Evolutionary conservation across 495 filamentous ascomycete species (phyloP), one percentile per base, ranked within the genome.

Genomic region (Monascus purpureus): DNA sequence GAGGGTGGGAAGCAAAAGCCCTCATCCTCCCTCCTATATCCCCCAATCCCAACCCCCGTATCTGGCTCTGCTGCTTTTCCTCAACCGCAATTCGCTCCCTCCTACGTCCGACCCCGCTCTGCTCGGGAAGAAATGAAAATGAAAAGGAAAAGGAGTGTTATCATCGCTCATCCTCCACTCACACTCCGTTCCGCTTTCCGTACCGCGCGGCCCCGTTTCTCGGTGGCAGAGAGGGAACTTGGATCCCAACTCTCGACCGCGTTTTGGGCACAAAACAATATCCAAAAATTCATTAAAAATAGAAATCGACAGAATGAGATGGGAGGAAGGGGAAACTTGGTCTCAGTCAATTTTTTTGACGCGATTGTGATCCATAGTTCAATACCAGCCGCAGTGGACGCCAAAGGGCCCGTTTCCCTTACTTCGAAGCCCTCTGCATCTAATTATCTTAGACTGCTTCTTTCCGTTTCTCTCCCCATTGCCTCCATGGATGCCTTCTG

Each of bases 61-160:
- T 54, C 52, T 49, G 46, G 47, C 52, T 56, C 46, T 46, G 46
- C 39, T 36, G 47, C 27, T 31, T 39, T 38, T 41, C 36, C 53
- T 58, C 49, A 38, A 42, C 52, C 48, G 52, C 55, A 45, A 63
- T 64, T 59, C 53, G 58, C 42, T 50, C 55, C 55, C 52, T 50
- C 49, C 48, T 47, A 51, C 49, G 56, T 51, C 49, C 38, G 50
- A 67, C 61, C 61, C 66, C 65, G 64, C 60, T 69, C 53, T 43
- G 57, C 48, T 50, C 59, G 53, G 58, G 48, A 59, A 61, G 50
- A 57, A 57, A 22, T 36, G 32, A 42, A 43, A 45, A 49, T 26
- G 28, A 37, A 44, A 42, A 42, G 37, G 36, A 42, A 40, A 37
- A 39, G 38, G 42, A 22, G 20, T 22, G 20, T 22, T 22, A 22